These are phyloP conservation scores for Thalia dealbata DNA, from an alignment of 176 grass and related monocot species.

Conservation along the genomic window DNA sequence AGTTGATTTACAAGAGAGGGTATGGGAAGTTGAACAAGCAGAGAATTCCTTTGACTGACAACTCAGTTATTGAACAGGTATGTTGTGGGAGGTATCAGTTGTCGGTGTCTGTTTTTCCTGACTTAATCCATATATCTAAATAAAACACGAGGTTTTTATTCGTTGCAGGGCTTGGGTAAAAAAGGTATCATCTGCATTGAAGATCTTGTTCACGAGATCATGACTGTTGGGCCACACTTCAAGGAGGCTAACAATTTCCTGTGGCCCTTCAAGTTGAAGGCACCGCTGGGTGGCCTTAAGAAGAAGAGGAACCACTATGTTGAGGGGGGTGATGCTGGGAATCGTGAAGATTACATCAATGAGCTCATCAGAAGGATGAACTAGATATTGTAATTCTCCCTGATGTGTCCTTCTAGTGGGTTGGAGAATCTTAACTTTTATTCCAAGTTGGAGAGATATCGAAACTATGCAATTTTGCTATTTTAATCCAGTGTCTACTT, in stretches of 20 bases:
- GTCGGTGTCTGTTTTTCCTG: neutral
- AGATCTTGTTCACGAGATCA: slow-evolving; percentile 15
- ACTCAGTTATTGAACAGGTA: slow-evolving; percentile 4
- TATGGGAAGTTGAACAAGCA: slow-evolving; percentile 17
- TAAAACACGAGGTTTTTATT: neutral
- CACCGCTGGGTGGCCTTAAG: slow-evolving; percentile 8
- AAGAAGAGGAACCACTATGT: slow-evolving; percentile 16
- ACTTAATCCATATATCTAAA: neutral
- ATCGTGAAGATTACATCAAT: slow-evolving; percentile 11
- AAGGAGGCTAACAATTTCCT: slow-evolving; percentile 15
- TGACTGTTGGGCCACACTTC: slow-evolving; percentile 8
- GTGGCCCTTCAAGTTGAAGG: slow-evolving; percentile 19
- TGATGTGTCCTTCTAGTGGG: neutral
- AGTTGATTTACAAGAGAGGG: slow-evolving; percentile 11
- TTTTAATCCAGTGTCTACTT: neutral
- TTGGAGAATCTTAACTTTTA: neutral
- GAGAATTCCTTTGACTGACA: slow-evolving; percentile 9
- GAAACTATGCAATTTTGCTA: neutral
- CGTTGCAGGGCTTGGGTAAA: neutral
- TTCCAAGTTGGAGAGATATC: neutral
- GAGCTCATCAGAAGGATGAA: slow-evolving; percentile 21
- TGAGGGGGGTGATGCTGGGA: slow-evolving; percentile 9
- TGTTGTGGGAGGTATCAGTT: neutral
- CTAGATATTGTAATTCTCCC: neutral
- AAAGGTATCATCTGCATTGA: neutral